Percentiles rank a stretch among this genome's conserved stretches.
Evolutionary conservation across 2,329 filamentous ascomycete species (phyloP).

Genomic region (Thelonectria olida): DNA sequence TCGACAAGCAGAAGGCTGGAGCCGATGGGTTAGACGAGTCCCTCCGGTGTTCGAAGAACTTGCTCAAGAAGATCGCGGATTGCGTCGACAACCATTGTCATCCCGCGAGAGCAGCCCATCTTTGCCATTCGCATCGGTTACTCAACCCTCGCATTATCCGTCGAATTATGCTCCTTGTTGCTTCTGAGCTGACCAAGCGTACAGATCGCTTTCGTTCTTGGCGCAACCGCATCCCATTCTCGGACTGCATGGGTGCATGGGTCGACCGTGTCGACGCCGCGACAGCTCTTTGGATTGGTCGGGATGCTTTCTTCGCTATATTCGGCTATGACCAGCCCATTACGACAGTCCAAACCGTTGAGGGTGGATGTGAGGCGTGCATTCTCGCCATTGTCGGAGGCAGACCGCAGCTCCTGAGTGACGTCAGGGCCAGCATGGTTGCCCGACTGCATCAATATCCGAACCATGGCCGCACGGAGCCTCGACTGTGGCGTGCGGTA

Average conservation of each 20-base stretch:
- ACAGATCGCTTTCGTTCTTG: constrained; percentile 40
- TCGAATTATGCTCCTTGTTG: constrained; percentile 53
- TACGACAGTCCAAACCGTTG: constrained; percentile 39
- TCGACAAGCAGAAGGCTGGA: constrained; percentile 44
- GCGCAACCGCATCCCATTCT: constrained; percentile 20
- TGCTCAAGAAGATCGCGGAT: constrained; percentile 45
- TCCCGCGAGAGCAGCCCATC: constrained; percentile 41
- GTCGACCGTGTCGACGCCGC: constrained; percentile 38
- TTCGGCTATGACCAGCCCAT: constrained; percentile 45
- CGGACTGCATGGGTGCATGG: constrained; percentile 32
- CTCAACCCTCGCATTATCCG: constrained; percentile 56
- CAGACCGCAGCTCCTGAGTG: constrained; percentile 50
- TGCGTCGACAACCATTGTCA: constrained; percentile 38
- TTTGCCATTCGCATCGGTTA: constrained; percentile 52
- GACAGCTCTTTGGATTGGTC: constrained; percentile 50
- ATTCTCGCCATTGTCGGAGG: constrained; percentile 60
- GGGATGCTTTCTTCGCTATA: constrained; percentile 44
- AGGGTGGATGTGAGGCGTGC: constrained; percentile 60
- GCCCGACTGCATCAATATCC: constrained; percentile 44
- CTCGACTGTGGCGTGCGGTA: constrained; percentile 51
- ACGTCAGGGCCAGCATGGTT: constrained; percentile 55
- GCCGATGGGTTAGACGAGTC: constrained; percentile 34
- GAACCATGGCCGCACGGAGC: constrained; percentile 29
- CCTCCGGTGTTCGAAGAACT: constrained; percentile 39
- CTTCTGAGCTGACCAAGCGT: constrained; percentile 51